A percentile compares a stretch with the other conserved stretches of the same genome.
phyloP scores from a whole-genome alignment of 2,329 filamentous ascomycete species.

The Falciphora oryzae region DNA sequence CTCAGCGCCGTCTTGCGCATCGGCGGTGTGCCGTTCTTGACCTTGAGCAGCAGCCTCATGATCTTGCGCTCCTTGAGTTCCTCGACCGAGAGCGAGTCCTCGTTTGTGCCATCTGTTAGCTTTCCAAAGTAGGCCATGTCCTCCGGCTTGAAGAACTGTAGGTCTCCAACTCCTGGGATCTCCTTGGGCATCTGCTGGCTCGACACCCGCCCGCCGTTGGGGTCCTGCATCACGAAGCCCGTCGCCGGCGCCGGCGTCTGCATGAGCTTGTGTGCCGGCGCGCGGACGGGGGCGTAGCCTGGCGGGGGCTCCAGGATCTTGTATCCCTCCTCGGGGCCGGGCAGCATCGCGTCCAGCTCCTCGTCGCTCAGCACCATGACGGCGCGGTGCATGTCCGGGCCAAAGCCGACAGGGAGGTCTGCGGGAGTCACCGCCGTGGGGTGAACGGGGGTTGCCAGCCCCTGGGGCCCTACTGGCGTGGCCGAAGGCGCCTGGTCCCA shows the following conservation, averaged over 20 bases:
- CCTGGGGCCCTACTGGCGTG: constrained; percentile 66
- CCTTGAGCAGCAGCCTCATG: constrained; percentile 92
- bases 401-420: constrained; percentile 51
- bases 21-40: constrained; percentile 97
- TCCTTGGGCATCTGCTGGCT: constrained; percentile 92
- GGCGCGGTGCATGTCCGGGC: constrained; percentile 78
- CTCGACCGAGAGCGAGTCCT: constrained; percentile 86
- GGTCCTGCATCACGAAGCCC: constrained; percentile 97
- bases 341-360: constrained; percentile 86
- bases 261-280: constrained; percentile 68
- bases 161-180: constrained; percentile 89
- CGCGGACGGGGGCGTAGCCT: constrained; percentile 80
- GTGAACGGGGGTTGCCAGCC: constrained; percentile 74
- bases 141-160: constrained; percentile 97
- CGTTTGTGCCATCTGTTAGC: constrained; percentile 87
- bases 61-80: constrained; percentile 98
- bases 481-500: constrained; percentile 84
- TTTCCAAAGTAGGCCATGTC: constrained; percentile 99
- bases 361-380: constrained; percentile 76
- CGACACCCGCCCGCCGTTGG: constrained; percentile 73
- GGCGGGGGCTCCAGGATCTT: constrained; percentile 86
- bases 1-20: constrained; percentile 98
- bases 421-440: constrained; percentile 50
- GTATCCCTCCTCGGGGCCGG: constrained; percentile 83
- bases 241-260: constrained; percentile 67